Percentiles rank a stretch among this genome's conserved stretches.
Conservation (phyloP, 2,329 filamentous ascomycete species). For the Ceratocystis cacaofunesta region DNA sequence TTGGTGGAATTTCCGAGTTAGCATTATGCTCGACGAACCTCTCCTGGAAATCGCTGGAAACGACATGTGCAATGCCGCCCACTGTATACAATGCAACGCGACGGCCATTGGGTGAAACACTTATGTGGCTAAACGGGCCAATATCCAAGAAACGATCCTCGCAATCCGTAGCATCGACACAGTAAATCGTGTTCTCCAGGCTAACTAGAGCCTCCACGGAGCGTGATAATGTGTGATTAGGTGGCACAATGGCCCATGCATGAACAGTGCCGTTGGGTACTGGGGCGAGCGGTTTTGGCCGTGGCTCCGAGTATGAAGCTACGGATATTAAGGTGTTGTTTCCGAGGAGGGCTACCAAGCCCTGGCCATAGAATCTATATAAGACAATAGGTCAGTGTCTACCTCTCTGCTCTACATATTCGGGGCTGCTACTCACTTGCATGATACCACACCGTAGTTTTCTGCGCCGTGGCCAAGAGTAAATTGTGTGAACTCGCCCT, state of each 20-base stretch:
- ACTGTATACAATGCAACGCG: slow-evolving; percentile 78
- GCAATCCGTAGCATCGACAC: slow-evolving; percentile 75
- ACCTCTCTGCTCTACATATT: slow-evolving; percentile 2
- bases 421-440: slow-evolving; percentile 34
- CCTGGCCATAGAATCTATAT: slow-evolving; percentile 61
- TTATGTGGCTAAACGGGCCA: slow-evolving; percentile 81
- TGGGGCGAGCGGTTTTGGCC: slow-evolving; percentile 65
- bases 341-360: slow-evolving; percentile 81
- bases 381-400: background rate
- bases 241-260: slow-evolving; percentile 80
- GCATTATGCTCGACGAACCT: slow-evolving; percentile 86
- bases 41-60: slow-evolving; percentile 88
- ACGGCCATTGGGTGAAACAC: slow-evolving; percentile 78
- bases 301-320: slow-evolving; percentile 78
- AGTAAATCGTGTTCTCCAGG: slow-evolving; percentile 68
- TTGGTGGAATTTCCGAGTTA: slow-evolving; percentile 67
- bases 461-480: slow-evolving; percentile 81
- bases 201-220: slow-evolving; percentile 87
- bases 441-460: slow-evolving; percentile 73
- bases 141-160: slow-evolving; percentile 85
- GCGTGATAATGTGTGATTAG: slow-evolving; percentile 73
- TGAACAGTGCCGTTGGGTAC: slow-evolving; percentile 66
- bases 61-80: slow-evolving; percentile 76
- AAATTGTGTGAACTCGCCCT: slow-evolving; percentile 90
- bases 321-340: slow-evolving; percentile 82